Percentiles rank a stretch among this genome's conserved stretches.
Evolutionary conservation across 805 yeast genomes (phyloP).

Genomic region (Saccharomyces jurei): DNA sequence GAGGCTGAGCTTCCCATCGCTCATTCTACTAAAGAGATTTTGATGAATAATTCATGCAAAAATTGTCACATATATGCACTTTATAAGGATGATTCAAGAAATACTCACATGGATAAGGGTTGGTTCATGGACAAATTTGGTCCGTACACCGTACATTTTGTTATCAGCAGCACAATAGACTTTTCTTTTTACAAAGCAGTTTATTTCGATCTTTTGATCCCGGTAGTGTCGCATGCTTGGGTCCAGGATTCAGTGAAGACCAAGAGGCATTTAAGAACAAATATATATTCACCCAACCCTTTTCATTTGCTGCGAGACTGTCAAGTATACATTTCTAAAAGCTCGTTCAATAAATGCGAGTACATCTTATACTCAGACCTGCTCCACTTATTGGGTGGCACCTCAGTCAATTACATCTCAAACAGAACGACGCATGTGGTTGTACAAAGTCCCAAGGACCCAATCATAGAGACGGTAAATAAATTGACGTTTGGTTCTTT

Average conservation of each 20-base stretch:
- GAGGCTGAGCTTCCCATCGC: not conserved
- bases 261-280: constrained; percentile 19
- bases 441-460: constrained; percentile 48
- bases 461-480: constrained; percentile 47
- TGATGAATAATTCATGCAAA: not conserved
- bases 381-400: constrained; percentile 66
- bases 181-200: constrained; percentile 26
- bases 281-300: constrained; percentile 61
- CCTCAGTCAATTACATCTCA: constrained; percentile 50
- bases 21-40: not conserved
- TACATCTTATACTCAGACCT: constrained; percentile 57
- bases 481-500: not conserved
- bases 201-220: constrained; percentile 24
- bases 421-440: constrained; percentile 74
- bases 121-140: constrained; percentile 14
- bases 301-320: constrained; percentile 53
- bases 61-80: not conserved
- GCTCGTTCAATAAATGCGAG: constrained; percentile 53
- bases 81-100: not conserved
- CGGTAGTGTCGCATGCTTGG: constrained; percentile 27
- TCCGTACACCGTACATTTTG: constrained; percentile 15
- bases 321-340: constrained; percentile 51
- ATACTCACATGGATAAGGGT: not conserved
- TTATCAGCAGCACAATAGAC: constrained; percentile 15
- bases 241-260: constrained; percentile 14